These are phyloP conservation scores for Fagus crenata DNA, from an alignment of 306 rosid species.

Conservation along the genomic window DNA sequence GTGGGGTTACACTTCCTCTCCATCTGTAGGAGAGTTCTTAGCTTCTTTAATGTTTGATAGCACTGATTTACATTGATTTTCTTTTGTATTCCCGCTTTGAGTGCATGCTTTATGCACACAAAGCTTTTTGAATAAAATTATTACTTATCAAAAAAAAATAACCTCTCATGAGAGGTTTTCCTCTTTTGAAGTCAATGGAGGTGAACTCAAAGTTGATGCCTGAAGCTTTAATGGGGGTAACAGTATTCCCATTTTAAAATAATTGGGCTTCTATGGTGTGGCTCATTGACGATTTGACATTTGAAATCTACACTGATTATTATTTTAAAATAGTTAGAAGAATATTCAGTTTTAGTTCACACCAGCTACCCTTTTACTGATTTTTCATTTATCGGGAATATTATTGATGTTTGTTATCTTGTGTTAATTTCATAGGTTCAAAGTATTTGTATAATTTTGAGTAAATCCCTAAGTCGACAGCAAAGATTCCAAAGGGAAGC, in stretches of 20 bases:
- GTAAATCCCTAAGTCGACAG: constrained; percentile 67
- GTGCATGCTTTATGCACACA: too few species aligned
- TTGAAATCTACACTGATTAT: background rate
- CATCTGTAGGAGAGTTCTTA: too few species aligned
- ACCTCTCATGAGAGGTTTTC: background rate
- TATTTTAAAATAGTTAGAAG: background rate
- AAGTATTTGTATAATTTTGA: constrained; percentile 71
- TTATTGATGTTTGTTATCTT: constrained; percentile 18
- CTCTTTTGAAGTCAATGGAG: constrained; percentile 1
- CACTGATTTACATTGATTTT: too few species aligned
- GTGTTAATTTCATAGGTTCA: constrained; percentile 55
- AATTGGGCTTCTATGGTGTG: background rate
- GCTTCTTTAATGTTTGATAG: too few species aligned
- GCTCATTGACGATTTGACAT: background rate
- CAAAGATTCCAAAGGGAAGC: constrained; percentile 92
- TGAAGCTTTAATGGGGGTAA: background rate
- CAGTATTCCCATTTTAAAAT: background rate
- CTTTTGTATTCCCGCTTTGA: too few species aligned
- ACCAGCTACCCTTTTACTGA: background rate
- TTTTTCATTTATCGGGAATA: constrained; percentile 9
- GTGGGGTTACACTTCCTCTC: too few species aligned
- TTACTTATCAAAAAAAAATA: too few species aligned
- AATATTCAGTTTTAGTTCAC: background rate
- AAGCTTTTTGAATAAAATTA: too few species aligned
- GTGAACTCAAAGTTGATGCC: background rate